Percentiles rank a stretch among this genome's conserved stretches.
Conservation (phyloP, 768 basidiomycete genomes). For the Leccinellum albellum region DNA sequence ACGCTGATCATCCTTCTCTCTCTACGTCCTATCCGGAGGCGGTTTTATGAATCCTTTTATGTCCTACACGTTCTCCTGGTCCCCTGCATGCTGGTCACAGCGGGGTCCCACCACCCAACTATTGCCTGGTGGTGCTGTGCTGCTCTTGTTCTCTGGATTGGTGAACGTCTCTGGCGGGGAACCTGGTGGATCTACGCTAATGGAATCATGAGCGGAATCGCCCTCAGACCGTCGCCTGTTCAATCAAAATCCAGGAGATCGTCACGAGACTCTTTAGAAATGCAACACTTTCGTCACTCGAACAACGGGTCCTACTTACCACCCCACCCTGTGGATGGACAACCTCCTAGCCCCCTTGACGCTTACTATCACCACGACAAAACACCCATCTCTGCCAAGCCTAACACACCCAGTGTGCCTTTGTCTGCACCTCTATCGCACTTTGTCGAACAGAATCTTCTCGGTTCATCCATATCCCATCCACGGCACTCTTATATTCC, state of each 20-base stretch:
- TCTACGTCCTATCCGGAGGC: constrained; percentile 45
- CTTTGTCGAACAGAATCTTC: neutral
- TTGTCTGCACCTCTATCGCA: neutral
- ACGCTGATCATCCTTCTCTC: constrained; percentile 53
- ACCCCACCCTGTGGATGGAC: constrained; percentile 4
- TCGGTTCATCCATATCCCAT: neutral
- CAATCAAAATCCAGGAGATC: neutral
- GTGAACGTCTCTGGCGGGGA: constrained; percentile 56
- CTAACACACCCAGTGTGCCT: neutral
- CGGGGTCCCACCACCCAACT: constrained; percentile 65
- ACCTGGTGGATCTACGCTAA: constrained; percentile 59
- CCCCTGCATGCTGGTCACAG: constrained; percentile 54
- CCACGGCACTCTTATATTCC: constrained; percentile 36
- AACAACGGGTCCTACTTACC: constrained; percentile 3
- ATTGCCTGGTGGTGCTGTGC: constrained; percentile 67
- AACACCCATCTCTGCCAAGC: neutral
- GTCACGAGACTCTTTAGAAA: constrained; percentile 24
- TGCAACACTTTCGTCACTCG: constrained; percentile 12
- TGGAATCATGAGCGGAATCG: constrained; percentile 39
- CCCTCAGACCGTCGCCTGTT: neutral
- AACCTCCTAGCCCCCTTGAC: constrained; percentile 25
- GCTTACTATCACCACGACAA: constrained; percentile 16
- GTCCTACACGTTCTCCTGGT: constrained; percentile 59
- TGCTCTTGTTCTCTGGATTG: constrained; percentile 58
- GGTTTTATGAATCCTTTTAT: constrained; percentile 65